Conservation (phyloP, 495 filamentous ascomycete species). For the Penicillium flavigenum region DNA sequence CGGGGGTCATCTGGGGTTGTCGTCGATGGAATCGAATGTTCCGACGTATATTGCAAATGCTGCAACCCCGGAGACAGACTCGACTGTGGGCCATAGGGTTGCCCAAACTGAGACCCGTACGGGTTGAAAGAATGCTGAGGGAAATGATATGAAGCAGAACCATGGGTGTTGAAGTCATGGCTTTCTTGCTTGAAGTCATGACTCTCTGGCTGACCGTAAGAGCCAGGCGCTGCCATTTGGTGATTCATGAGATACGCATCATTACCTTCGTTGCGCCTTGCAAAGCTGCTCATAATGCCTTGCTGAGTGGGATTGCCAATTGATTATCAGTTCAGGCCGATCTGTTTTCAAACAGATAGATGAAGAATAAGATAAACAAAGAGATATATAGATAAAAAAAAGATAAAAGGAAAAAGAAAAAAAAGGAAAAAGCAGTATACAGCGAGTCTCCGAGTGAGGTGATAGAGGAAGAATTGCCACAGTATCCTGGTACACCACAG, state of each 20-base stretch:
- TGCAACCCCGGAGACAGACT: slow-evolving; percentile 30
- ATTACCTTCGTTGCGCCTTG: slow-evolving; percentile 38
- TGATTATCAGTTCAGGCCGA: not conserved
- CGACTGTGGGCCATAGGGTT: slow-evolving; percentile 37
- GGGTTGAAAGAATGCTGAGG: slow-evolving; percentile 39
- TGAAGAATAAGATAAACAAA: not conserved
- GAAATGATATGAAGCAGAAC: slow-evolving; percentile 37
- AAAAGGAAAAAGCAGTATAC: not conserved
- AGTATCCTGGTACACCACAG: not conserved
- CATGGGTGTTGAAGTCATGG: slow-evolving; percentile 36
- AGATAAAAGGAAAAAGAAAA: not conserved
- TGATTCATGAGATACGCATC: slow-evolving; percentile 43
- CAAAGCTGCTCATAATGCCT: slow-evolving; percentile 38
- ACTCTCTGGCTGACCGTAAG: slow-evolving; percentile 35
- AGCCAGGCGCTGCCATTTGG: slow-evolving; percentile 34
- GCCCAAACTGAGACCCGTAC: slow-evolving; percentile 37
- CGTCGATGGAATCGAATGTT: slow-evolving; percentile 37
- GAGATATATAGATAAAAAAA: not conserved
- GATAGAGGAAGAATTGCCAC: slow-evolving; percentile 5
- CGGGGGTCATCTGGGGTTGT: slow-evolving; percentile 33
- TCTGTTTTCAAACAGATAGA: not conserved
- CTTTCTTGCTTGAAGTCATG: slow-evolving; percentile 38
- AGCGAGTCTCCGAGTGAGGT: not conserved
- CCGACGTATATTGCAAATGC: slow-evolving; percentile 37
- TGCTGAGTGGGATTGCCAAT: not conserved